Evolutionary conservation across 2,329 filamentous ascomycete species (phyloP).

Genomic region (Leptodontidium sp.): DNA sequence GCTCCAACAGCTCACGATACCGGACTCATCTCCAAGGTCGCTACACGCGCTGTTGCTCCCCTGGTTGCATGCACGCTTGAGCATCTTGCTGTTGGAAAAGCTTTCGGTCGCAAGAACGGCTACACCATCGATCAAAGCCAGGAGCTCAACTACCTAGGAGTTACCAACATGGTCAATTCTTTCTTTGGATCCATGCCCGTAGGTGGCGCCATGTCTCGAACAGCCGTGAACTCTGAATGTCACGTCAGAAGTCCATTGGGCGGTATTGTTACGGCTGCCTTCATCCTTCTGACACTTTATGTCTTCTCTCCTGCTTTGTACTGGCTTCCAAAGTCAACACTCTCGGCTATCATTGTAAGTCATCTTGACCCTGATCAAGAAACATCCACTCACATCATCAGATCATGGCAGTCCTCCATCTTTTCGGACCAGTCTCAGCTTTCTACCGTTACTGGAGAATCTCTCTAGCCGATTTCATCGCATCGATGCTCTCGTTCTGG

Average conservation of each 20-base stretch:
- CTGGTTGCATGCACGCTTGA: conserved; percentile 53
- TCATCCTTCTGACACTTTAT: conserved; percentile 69
- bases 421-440: conserved; percentile 64
- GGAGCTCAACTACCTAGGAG: conserved; percentile 69
- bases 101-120: conserved; percentile 67
- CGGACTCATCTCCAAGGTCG: conserved; percentile 60
- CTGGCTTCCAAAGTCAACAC: conserved; percentile 72
- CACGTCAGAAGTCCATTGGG: conserved; percentile 68
- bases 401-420: conserved; percentile 69
- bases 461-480: conserved; percentile 69
- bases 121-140: conserved; percentile 71
- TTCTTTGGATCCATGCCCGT: conserved; percentile 71
- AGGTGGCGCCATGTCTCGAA: conserved; percentile 72
- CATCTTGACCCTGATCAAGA: neutral
- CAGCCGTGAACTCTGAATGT: conserved; percentile 71
- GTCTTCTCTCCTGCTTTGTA: conserved; percentile 67
- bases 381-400: conserved; percentile 9
- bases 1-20: conserved; percentile 57
- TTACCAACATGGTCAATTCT: conserved; percentile 69
- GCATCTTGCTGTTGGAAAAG: conserved; percentile 70
- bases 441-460: conserved; percentile 61
- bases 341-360: conserved; percentile 65
- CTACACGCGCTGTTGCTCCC: conserved; percentile 59
- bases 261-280: conserved; percentile 66
- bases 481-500: conserved; percentile 70